Evolutionary conservation across 2,329 filamentous ascomycete species (phyloP).

Genomic region (Zymoseptoria ardabiliae): DNA sequence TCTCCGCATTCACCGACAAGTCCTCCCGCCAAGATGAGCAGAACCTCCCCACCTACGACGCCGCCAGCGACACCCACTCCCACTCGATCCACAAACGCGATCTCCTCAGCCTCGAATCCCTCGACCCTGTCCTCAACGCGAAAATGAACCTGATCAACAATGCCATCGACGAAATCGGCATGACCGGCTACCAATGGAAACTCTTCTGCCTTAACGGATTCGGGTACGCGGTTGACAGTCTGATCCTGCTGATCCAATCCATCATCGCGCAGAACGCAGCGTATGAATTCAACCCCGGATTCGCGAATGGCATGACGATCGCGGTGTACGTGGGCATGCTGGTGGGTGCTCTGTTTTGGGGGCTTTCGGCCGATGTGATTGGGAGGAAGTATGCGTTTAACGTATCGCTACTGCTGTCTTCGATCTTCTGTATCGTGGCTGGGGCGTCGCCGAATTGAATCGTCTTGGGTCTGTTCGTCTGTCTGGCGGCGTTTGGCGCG

Average conservation of each 20-base stretch:
- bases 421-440: constrained; percentile 55
- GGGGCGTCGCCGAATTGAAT: constrained; percentile 62
- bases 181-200: constrained; percentile 50
- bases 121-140: constrained; percentile 54
- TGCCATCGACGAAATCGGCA: constrained; percentile 50
- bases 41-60: constrained; percentile 7
- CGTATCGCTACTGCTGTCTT: constrained; percentile 55
- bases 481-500: constrained; percentile 55
- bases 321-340: constrained; percentile 52
- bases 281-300: constrained; percentile 52
- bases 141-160: constrained; percentile 67
- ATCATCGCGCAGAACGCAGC: constrained; percentile 54
- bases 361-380: constrained; percentile 59
- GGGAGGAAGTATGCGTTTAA: constrained; percentile 64
- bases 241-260: constrained; percentile 54
- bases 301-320: constrained; percentile 49
- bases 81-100: constrained; percentile 37
- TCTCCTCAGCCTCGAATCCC: constrained; percentile 50
- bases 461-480: constrained; percentile 56
- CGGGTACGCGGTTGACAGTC: constrained; percentile 53
- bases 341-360: constrained; percentile 59
- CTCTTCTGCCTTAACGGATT: constrained; percentile 56
- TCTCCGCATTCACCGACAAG: not conserved
- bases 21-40: not conserved
- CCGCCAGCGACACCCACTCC: constrained; percentile 14